These are phyloP conservation scores for Schizochytrium sp. DNA, from an alignment of 108 stramenopile species.

Conservation along the genomic window DNA sequence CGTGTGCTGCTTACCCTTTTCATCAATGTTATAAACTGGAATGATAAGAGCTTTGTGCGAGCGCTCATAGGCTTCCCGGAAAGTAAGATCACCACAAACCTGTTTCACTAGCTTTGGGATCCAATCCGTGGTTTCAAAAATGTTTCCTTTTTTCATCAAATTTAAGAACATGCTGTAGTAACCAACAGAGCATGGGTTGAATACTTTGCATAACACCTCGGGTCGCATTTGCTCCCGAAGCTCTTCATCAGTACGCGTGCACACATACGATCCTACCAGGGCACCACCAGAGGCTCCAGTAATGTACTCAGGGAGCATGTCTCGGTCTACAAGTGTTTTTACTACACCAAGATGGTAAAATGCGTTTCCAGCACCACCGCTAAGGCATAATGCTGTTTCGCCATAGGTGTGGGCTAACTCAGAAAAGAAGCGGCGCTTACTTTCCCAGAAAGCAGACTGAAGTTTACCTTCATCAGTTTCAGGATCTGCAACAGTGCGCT, in stretches of 20 bases:
- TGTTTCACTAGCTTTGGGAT: conserved; percentile 7
- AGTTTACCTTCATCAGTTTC: background rate
- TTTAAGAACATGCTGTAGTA: conserved; percentile 7
- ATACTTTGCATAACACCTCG: conserved; percentile 45
- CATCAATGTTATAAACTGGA: conserved; percentile 54
- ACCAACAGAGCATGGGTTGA: conserved; percentile 51
- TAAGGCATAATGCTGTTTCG: conserved; percentile 33
- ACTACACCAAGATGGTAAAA: conserved; percentile 54
- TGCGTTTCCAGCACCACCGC: conserved; percentile 51
- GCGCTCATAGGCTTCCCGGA: conserved; percentile 35
- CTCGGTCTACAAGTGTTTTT: conserved; percentile 42
- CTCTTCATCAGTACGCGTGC: conserved; percentile 57
- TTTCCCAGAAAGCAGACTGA: background rate
- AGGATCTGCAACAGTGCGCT: background rate
- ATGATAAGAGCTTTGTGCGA: conserved; percentile 18
- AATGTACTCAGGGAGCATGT: conserved; percentile 30
- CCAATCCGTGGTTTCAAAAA: conserved; percentile 40
- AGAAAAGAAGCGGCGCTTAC: conserved; percentile 54
- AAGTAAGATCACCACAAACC: conserved; percentile 26
- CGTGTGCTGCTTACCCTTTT: conserved; percentile 54
- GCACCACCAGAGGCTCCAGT: conserved; percentile 56
- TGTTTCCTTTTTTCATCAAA: background rate
- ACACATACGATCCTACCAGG: conserved; percentile 17
- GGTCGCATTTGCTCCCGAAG: conserved; percentile 51
- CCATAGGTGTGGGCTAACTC: conserved; percentile 57